Base-by-base conservation (phyloP, 163 green algal species). In the Chloromonas sp. region DNA sequence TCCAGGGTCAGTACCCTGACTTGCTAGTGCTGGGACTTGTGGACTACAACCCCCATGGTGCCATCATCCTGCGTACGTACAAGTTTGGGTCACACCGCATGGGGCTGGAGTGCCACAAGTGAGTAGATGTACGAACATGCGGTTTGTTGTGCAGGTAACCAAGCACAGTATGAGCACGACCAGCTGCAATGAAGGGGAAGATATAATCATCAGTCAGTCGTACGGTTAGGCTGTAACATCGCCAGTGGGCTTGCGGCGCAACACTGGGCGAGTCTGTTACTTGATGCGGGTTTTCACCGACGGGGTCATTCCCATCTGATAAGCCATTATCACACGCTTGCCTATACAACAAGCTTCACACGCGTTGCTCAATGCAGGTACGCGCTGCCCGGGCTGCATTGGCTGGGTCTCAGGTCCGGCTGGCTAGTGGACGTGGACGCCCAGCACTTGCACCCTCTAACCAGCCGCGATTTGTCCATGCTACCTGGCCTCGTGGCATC, bases 31-130 rank as follows among this genome's bases (percentile, higher is more conserved):
- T 94, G 66, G 93, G 89, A 0, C 66, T 97, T 79, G 94, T 97
- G 57, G 94, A 97, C 86, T 97, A 92, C 92, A 97, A 97, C 88
- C 94, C 94, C 0, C 83, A 71, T 58, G 92, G 92, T 0, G 79
- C 91, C 60, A 8, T 84, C 61, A 95, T 95, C 76, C 82, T 94
- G 71, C 60, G 77, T 2, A 85, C 90, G 1, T 96, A 95, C 89
- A 93, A 94, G 79, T 91, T 87, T 78, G 93, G 93, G 81, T 92
- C 85, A 78, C 79, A 87, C 14, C 74, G 84, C 1, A 89, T 93
- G 86, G 90, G 89, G 0, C 83, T 93, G 14, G 92, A 96, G 85
- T 91, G 87, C 0, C 62, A 15, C 89, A 89, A 84, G 60, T 95
- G 91, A 74, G 66, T 36, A 36, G 36, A 36, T 36, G 36, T 36